Percentiles rank a stretch among this genome's conserved stretches.
Conservation (phyloP, 495 filamentous ascomycete species). For the Hypoxylon cercidicola region DNA sequence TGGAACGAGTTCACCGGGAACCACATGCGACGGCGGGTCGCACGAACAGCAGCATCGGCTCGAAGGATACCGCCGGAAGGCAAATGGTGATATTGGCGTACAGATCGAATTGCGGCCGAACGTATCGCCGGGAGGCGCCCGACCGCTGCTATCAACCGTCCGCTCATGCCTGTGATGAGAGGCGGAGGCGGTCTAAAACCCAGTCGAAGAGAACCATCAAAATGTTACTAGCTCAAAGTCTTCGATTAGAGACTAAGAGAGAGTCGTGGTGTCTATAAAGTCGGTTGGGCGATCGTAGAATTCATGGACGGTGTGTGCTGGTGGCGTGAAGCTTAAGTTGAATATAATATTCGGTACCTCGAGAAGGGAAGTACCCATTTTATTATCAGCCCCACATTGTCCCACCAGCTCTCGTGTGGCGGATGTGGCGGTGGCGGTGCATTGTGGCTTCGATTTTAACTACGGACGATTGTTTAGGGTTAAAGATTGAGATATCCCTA, state of each 20-base stretch:
- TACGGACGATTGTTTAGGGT: no score
- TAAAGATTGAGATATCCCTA: no score
- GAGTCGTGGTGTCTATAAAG: background rate
- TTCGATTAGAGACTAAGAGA: constrained; percentile 7
- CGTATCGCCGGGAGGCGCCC: constrained; percentile 74
- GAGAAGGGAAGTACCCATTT: background rate
- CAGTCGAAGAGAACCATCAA: constrained; percentile 31
- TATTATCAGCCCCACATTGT: no score
- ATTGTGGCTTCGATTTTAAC: no score
- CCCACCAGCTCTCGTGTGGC: no score
- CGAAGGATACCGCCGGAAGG: constrained; percentile 76
- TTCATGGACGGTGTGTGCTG: constrained; percentile 7
- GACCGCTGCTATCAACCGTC: constrained; percentile 76
- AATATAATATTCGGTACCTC: constrained; percentile 13
- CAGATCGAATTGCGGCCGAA: constrained; percentile 62
- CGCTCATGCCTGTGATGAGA: constrained; percentile 72
- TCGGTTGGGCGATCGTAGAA: constrained; percentile 1
- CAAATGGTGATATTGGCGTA: constrained; percentile 73
- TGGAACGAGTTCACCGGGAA: constrained; percentile 83
- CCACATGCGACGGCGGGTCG: constrained; percentile 72
- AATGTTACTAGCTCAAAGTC: constrained; percentile 11
- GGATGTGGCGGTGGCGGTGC: no score
- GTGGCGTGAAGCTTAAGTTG: constrained; percentile 33
- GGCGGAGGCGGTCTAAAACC: constrained; percentile 43
- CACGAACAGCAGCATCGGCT: constrained; percentile 68